A percentile compares a stretch with the other conserved stretches of the same genome.
Evolutionary conservation across 345 rosid genomes (phyloP).

Genomic region (Gossypium australe): DNA sequence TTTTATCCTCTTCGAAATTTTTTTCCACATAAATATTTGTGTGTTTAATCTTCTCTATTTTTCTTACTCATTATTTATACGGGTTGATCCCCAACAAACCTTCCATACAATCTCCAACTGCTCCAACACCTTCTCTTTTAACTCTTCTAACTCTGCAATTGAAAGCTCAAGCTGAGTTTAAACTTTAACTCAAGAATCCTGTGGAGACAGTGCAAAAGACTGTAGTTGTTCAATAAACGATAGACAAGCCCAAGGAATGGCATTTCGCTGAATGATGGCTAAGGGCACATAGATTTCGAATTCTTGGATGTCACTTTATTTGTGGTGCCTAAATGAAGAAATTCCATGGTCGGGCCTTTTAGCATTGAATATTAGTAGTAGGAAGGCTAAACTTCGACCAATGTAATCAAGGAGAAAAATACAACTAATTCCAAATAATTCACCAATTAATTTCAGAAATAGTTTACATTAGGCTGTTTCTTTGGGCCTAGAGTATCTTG

Average conservation of each 20-base stretch:
- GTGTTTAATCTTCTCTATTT: too few relatives aligned
- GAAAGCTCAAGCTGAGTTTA: conserved; percentile 27
- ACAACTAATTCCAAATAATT: not conserved
- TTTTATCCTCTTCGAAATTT: too few relatives aligned
- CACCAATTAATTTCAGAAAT: not conserved
- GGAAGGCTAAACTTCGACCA: not conserved
- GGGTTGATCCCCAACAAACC: not conserved
- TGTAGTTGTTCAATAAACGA: conserved; percentile 43
- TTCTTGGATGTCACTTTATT: conserved; percentile 20
- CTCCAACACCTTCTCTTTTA: conserved; percentile 63
- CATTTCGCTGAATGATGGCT: not conserved
- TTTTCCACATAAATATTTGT: too few relatives aligned
- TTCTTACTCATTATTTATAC: too few relatives aligned
- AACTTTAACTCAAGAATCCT: conserved; percentile 36
- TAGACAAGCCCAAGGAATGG: conserved; percentile 30
- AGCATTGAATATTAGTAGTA: not conserved
- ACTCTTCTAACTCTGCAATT: conserved; percentile 59
- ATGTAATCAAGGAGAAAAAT: not conserved
- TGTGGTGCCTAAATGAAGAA: conserved; percentile 22
- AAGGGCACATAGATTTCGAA: conserved; percentile 16
- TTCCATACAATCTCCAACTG: conserved; percentile 28
- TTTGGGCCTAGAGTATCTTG: not conserved
- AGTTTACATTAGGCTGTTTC: not conserved
- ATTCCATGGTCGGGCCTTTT: not conserved
- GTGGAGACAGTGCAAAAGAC: conserved; percentile 54